Base-by-base conservation (phyloP, 2,329 filamentous ascomycete species). In the Fusarium siculi region DNA sequence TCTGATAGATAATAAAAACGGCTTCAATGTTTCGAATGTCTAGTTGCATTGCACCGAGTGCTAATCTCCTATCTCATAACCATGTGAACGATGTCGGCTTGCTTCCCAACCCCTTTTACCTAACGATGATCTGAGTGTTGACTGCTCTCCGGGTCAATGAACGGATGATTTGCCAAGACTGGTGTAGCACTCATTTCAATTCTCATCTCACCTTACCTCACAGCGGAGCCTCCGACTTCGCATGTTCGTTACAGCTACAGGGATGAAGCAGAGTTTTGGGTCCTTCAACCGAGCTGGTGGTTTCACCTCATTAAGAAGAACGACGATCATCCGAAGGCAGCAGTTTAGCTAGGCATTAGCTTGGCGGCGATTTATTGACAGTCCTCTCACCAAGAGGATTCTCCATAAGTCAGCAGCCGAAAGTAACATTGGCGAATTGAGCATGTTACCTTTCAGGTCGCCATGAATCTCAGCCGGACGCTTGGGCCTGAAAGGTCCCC, bases 1-100 rank as follows among this genome's bases (percentile, higher is more conserved):
- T 78, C 66, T 75, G 71, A 75, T 77, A 76, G 76, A 77, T 74
- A 74, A 74, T 67, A 57, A 71, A 76, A 76, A 53, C 63, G 74
- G 65, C 44, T 74, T 75, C 46, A 73, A 49, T 72, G 63, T 72
- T 74, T 74, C 47, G 30, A 56, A 64, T 40, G 46, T 43, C 62
- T 50, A 39, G 42, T 49, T 57, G 43, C 25, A 46, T 46, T 61
- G 32, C 36, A 36, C 19, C 36, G 40, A 68, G 63, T 52, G 67
- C 57, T 54, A 63, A 59, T 47, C 46, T 56, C 60, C 44, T 44
- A 39, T 50, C 44, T 46, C 66, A 59, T 32, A 37, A 49, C 43
- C 34, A 37, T 44, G 54, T 40, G 66, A 25, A 58, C 40, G 36
- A 70, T 66, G 40, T 42, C 23, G 60, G 42, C 44, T 49, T 66